Evolutionary conservation across 805 yeast genomes (phyloP), one percentile per base, ranked within the genome.

Genomic region (Metschnikowia drakensbergensis): DNA sequence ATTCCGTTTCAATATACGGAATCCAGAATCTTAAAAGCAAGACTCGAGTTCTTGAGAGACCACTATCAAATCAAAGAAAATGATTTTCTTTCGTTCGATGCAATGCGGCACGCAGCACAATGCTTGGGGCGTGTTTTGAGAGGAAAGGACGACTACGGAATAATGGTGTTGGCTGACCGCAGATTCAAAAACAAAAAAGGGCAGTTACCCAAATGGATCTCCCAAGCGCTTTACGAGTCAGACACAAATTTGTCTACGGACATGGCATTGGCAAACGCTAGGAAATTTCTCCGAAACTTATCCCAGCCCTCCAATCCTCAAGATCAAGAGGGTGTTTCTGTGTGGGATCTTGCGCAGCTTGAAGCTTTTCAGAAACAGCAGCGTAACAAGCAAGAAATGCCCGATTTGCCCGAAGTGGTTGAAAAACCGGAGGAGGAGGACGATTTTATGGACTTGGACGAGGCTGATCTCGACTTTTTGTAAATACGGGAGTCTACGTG

Each of bases 71-170:
- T 94, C 48, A 79, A 89, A 54, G 99, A 94, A 61, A 90, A 88
- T 62, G 99, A 94, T 61, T 94, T 94, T 63, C 65, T 94, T 34
- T 91, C 98, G 8, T 94, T 94, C 75, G 99, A 94, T 68, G 99
- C 99, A 10, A 94, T 94, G 99, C 82, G 99, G 63, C 99, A 94
- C 70, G 99, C 98, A 3, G 98, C 99, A 0, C 99, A 94, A 67
- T 94, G 99, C 69, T 70, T 94, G 61, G 99, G 99, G 8, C 82
- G 99, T 63, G 99, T 94, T 47, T 72, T 94, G 54, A 81, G 99
- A 72, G 99, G 99, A 56, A 94, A 94, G 65, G 97, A 94, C 63
- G 99, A 94, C 72, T 94, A 94, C 66, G 99, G 99, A 54, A 86
- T 94, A 57, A 94, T 94, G 99, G 97, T 94, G 37, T 70, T 94